Evolutionary conservation across 2,329 filamentous ascomycete genomes (phyloP).

Genomic region (Penicillium janthinellum): DNA sequence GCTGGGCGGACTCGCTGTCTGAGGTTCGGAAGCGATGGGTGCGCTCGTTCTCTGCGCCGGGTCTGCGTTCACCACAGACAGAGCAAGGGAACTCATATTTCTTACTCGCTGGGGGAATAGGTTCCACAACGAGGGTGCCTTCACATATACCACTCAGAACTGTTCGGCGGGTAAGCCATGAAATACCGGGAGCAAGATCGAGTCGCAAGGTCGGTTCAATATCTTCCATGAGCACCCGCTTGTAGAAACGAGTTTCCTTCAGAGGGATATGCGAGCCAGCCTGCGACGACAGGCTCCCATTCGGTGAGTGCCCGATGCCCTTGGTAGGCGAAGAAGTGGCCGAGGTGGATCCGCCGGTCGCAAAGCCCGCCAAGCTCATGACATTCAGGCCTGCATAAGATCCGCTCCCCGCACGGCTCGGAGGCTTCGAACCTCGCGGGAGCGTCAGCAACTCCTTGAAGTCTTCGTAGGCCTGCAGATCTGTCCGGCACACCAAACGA

Average conservation of each 20-base stretch:
- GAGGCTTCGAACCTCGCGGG: constrained; percentile 62
- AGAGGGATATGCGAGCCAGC: constrained; percentile 57
- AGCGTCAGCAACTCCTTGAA: constrained; percentile 76
- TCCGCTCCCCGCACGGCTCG: constrained; percentile 71
- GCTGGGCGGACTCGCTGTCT: constrained; percentile 81
- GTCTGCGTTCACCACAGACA: constrained; percentile 81
- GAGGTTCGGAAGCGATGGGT: constrained; percentile 87
- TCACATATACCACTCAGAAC: constrained; percentile 82
- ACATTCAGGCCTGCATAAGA: constrained; percentile 67
- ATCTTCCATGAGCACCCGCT: constrained; percentile 83
- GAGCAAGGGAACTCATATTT: constrained; percentile 69
- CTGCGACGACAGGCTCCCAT: constrained; percentile 43
- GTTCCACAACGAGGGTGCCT: constrained; percentile 86
- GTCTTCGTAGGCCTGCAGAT: constrained; percentile 79
- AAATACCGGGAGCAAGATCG: constrained; percentile 85
- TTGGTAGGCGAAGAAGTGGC: constrained; percentile 61
- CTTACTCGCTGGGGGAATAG: constrained; percentile 64
- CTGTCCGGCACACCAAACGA: constrained; percentile 78
- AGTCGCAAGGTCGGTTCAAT: constrained; percentile 91
- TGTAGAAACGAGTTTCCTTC: constrained; percentile 93
- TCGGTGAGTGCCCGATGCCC: constrained; percentile 60
- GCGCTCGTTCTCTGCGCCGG: constrained; percentile 69
- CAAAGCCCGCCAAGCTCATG: constrained; percentile 55
- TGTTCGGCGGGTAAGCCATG: constrained; percentile 86
- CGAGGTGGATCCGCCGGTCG: constrained; percentile 54